These are phyloP conservation scores for Vachellia pachyceras DNA, from an alignment of 306 rosid species.

Conservation along the genomic window DNA sequence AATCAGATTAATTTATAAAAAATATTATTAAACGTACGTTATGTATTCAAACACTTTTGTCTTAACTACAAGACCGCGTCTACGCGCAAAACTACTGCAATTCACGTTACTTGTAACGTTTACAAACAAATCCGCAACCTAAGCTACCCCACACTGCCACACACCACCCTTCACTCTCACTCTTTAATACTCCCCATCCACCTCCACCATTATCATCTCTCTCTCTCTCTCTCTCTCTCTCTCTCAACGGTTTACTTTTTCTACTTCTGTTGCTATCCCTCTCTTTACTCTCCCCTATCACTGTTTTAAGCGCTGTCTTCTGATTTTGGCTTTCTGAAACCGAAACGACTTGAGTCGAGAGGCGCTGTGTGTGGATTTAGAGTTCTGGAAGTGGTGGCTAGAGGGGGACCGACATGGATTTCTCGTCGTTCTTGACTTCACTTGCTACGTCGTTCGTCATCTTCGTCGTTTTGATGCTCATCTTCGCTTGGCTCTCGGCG, in stretches of 20 bases:
- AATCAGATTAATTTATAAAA: too few relatives aligned
- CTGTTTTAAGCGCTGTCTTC: neutral
- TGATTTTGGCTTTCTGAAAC: conserved; percentile 3
- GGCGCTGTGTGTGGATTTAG: neutral
- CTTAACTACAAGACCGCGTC: too few relatives aligned
- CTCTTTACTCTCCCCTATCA: neutral
- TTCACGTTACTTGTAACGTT: too few relatives aligned
- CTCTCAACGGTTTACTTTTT: neutral
- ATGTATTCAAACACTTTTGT: too few relatives aligned
- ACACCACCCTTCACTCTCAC: too few relatives aligned
- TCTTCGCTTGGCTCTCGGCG: too few relatives aligned
- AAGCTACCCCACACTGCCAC: neutral
- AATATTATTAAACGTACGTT: too few relatives aligned
- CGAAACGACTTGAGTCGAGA: neutral
- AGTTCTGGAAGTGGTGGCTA: neutral
- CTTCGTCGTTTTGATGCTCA: too few relatives aligned
- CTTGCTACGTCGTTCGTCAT: too few relatives aligned
- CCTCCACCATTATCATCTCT: neutral
- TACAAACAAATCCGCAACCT: too few relatives aligned
- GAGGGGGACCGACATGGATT: conserved; percentile 64
- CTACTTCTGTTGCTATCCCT: neutral
- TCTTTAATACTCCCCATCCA: neutral
- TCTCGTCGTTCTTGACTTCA: too few relatives aligned
- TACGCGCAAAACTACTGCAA: too few relatives aligned
- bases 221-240: neutral